These are phyloP conservation scores for Stygiomarasmius scandens DNA, from an alignment of 1,284 basidiomycete genomes.

Conservation along the genomic window DNA sequence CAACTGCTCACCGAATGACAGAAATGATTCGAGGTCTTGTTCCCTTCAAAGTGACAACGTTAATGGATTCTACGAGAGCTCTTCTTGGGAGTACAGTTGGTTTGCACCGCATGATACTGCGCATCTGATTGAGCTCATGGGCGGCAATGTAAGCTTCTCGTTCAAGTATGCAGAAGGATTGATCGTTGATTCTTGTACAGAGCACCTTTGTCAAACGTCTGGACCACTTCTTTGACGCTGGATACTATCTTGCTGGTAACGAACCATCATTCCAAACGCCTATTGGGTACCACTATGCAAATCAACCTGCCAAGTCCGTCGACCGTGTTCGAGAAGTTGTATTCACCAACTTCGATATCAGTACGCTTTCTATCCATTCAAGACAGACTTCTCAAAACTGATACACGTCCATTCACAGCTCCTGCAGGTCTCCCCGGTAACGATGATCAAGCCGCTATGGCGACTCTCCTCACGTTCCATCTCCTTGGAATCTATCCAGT, in stretches of 20 bases:
- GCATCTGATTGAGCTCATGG: conserved; percentile 58
- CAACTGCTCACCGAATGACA: conserved; percentile 58
- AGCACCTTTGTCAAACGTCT: conserved; percentile 55
- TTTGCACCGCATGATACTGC: conserved; percentile 63
- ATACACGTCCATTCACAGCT: conserved; percentile 27
- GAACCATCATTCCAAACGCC: conserved; percentile 70
- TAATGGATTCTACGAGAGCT: conserved; percentile 70
- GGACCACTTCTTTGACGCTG: conserved; percentile 64
- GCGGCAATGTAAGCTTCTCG: conserved; percentile 48
- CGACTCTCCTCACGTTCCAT: conserved; percentile 62
- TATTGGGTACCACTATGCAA: conserved; percentile 60
- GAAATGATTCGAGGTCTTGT: conserved; percentile 47
- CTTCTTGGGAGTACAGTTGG: conserved; percentile 73
- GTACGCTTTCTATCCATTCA: conserved; percentile 31
- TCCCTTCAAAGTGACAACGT: conserved; percentile 58
- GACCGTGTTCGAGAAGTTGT: conserved; percentile 57
- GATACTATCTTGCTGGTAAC: conserved; percentile 58
- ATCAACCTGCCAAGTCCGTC: conserved; percentile 54
- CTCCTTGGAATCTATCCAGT: conserved; percentile 68
- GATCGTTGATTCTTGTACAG: conserved; percentile 26
- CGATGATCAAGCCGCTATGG: conserved; percentile 73
- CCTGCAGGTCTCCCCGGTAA: conserved; percentile 59
- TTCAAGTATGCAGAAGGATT: background rate
- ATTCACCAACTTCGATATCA: conserved; percentile 56
- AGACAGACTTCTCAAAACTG: background rate